A percentile compares a stretch with the other conserved stretches of the same genome.
These are phyloP conservation scores for Mortierella claussenii DNA, from an alignment of 192 early-diverging fungal genomes.

Conservation along the genomic window DNA sequence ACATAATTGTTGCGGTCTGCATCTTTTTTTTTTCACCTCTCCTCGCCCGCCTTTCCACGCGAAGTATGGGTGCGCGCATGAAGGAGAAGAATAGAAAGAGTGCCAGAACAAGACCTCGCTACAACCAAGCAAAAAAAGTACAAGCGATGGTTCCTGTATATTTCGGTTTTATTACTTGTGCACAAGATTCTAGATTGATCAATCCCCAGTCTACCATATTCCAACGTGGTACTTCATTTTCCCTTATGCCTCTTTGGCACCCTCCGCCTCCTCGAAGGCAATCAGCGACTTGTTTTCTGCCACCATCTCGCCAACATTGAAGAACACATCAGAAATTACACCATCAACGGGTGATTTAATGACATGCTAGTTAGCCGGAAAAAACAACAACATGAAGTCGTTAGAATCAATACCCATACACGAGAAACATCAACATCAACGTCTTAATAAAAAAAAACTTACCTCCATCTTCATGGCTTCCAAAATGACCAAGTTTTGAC, in stretches of 20 bases:
- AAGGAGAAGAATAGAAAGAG: too few relatives aligned
- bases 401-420: neutral
- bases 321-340: slow-evolving; percentile 77
- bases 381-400: neutral
- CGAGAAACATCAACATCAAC: slow-evolving; percentile 3
- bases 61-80: too few relatives aligned
- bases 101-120: too few relatives aligned
- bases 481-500: slow-evolving; percentile 82
- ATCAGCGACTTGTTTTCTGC: slow-evolving; percentile 86
- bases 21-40: too few relatives aligned
- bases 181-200: slow-evolving; percentile 8
- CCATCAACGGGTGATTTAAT: slow-evolving; percentile 84
- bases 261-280: slow-evolving; percentile 69
- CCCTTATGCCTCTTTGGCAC: slow-evolving; percentile 20
- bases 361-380: slow-evolving; percentile 67
- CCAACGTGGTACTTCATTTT: neutral
- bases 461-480: slow-evolving; percentile 99
- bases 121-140: too few relatives aligned
- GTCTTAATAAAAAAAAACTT: slow-evolving; percentile 27
- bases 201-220: slow-evolving; percentile 6
- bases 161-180: too few relatives aligned
- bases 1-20: too few relatives aligned
- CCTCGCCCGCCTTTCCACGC: too few relatives aligned
- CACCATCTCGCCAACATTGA: slow-evolving; percentile 88
- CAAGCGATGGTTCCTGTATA: too few relatives aligned